Base-by-base conservation (phyloP, 2,329 filamentous ascomycete species). In the Neobulgaria alba region DNA sequence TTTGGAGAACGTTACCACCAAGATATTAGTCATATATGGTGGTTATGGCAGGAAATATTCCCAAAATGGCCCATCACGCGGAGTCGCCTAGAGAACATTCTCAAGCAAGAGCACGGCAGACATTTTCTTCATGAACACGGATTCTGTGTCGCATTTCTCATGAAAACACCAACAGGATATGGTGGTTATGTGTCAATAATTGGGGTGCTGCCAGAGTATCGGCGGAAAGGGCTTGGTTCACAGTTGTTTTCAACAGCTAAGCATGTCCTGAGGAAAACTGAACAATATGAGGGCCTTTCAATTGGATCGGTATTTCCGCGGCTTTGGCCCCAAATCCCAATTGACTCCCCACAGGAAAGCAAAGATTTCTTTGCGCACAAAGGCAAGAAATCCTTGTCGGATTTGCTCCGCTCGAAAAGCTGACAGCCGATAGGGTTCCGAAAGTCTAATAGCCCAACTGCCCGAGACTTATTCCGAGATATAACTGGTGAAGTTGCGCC, bases 261-360 rank as follows among this genome's bases (percentile, higher is more conserved):
- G 3, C 52, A 54, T 33, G 50, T n/a, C n/a, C n/a, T n/a, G n/a
- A n/a, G n/a, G n/a, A n/a, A n/a, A n/a, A n/a, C n/a, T n/a, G n/a
- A n/a, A n/a, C n/a, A n/a, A n/a, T 5, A 33, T 55, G 10, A 43
- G 41, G 26, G 42, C 46, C 26, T 42, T 9, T 44, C 41, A 4
- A 51, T 62, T 15, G 56, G 58, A 10, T 61, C 57, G 17, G 42
- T 48, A 2, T 65, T 66, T 31, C 67, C 67, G 21, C 56, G 67
- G n/a, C 64, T 69, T 44, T 69, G 65, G 63, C 66, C 66, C 4
- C 64, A 63, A 2, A 57, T 69, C 3, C 66, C 65, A 2, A 50
- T 54, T 2, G 61, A 66, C 36, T 51, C 69, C 21, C 49, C 60
- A 4, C 47, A 56, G 30, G 36, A 48, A 1, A 51, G 55, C 2